Evolutionary conservation across 139 green algal species (phyloP), one percentile per base, ranked within the genome.

Genomic region (Ettlia oleoabundans): DNA sequence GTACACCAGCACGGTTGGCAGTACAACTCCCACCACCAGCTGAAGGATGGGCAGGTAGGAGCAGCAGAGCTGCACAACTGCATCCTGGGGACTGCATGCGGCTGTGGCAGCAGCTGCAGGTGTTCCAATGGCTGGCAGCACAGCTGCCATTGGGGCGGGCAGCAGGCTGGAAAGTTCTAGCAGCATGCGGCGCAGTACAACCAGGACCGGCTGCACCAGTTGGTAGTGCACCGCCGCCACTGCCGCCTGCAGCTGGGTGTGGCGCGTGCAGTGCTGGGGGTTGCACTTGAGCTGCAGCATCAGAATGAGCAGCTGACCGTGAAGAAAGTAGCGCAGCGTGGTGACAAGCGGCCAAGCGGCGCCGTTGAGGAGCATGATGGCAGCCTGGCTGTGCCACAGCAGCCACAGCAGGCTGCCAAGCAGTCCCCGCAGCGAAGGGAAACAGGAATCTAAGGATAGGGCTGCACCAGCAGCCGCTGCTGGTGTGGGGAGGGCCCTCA

Each of bases 1-100:
- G 41, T 77, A 77, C 8, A 53, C n/a, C 69, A 77, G n/a, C 4
- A 28, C 30, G 69, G 37, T 63, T 41, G 69, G 42, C 69, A 63
- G 42, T 42, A 63, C 13, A 41, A 77, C 19, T 28, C 69, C 69
- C 42, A 77, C 30, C 10, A 28, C 10, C 69, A 77, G 69, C 69
- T 77, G 69, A n/a, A 77, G n/a, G 3, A n/a, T 9, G 18, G 69
- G 69, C n/a, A 77, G 69, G 42, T 77, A 77, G n/a, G 30, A 4
- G 10, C 18, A 15, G 69, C 69, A 77, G n/a, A n/a, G n/a, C n/a
- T 41, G 42, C 32, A 61, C 28, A n/a, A 19, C 13, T 35, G 65
- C 32, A 53, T n/a, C n/a, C n/a, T n/a, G n/a, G 37, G 37, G 35
- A 10, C 5, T 35, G 35, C 30, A 8, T 43, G 4, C 68, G 18